phyloP scores from a whole-genome alignment of 331 rosid genomes.

The Stylosanthes scabra region DNA sequence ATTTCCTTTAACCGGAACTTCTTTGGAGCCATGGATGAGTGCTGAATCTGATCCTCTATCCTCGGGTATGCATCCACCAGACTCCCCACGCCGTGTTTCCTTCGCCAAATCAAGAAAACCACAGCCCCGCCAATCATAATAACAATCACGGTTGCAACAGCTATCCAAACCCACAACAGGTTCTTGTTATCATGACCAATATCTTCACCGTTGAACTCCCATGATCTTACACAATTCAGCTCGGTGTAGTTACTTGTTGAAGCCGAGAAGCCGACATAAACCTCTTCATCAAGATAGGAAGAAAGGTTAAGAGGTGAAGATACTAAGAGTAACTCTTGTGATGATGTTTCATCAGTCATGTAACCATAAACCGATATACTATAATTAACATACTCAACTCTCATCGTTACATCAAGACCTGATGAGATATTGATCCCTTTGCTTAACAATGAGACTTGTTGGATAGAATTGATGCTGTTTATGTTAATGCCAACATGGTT shows the following conservation, averaged over 20 bases:
- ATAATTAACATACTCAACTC: conserved; percentile 48
- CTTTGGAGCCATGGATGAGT: conserved; percentile 59
- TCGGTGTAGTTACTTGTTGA: conserved; percentile 64
- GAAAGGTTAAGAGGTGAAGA: conserved; percentile 56
- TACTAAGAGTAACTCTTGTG: conserved; percentile 32
- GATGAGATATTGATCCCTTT: conserved; percentile 51
- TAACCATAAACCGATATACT: conserved; percentile 47
- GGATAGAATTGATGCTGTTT: conserved; percentile 54
- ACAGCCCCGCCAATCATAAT: conserved; percentile 35
- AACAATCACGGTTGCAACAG: conserved; percentile 22
- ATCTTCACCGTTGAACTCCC: conserved; percentile 49
- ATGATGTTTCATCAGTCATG: conserved; percentile 22
- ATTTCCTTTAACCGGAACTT: conserved; percentile 58
- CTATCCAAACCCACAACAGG: conserved; percentile 57
- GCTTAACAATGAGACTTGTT: conserved; percentile 40
- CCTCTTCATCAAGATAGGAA: conserved; percentile 47
- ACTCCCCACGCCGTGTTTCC: neutral
- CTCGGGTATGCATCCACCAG: conserved; percentile 46
- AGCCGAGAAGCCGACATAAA: conserved; percentile 69
- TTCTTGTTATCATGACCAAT: conserved; percentile 7
- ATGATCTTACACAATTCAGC: conserved; percentile 57
- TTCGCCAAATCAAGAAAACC: conserved; percentile 33
- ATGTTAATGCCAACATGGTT: conserved; percentile 70
- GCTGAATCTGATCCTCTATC: conserved; percentile 64
- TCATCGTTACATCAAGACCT: conserved; percentile 2